phyloP scores from a whole-genome alignment of 225 moss, liverwort and hornwort genomes.

The Marchantia paleacea region DNA sequence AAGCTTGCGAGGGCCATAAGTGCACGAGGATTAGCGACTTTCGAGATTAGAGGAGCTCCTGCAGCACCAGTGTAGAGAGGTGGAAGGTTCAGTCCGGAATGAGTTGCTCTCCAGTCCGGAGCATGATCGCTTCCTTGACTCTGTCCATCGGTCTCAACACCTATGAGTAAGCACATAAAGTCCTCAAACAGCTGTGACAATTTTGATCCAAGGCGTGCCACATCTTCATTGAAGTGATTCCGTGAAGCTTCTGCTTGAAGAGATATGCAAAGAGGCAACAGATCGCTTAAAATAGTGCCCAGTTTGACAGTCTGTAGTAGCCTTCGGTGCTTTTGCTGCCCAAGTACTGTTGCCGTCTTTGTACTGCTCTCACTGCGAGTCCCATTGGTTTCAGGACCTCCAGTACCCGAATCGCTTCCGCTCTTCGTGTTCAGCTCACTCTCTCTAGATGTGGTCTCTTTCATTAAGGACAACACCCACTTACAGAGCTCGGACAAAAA shows the following conservation, averaged over 20 bases:
- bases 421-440: constrained; percentile 24
- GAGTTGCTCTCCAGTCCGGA: constrained; percentile 45
- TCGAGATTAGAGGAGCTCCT: constrained; percentile 66
- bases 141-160: constrained; percentile 55
- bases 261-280: constrained; percentile 64
- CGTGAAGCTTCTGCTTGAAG: constrained; percentile 43
- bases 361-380: constrained; percentile 28
- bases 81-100: constrained; percentile 32
- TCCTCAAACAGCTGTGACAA: constrained; percentile 87
- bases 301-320: constrained; percentile 66
- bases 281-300: constrained; percentile 56
- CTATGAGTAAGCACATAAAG: constrained; percentile 63
- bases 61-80: constrained; percentile 39
- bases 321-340: constrained; percentile 49
- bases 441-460: constrained; percentile 27
- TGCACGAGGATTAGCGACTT: constrained; percentile 67
- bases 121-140: constrained; percentile 57
- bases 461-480: constrained; percentile 61
- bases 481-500: constrained; percentile 67
- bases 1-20: constrained; percentile 75
- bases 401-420: constrained; percentile 10
- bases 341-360: constrained; percentile 24
- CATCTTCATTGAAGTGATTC: constrained; percentile 79
- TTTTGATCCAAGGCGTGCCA: constrained; percentile 57
- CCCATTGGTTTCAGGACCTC: constrained; percentile 21